Evolutionary conservation across 1,139 yeast genomes (phyloP).

Genomic region (Protomyces pachydermus): DNA sequence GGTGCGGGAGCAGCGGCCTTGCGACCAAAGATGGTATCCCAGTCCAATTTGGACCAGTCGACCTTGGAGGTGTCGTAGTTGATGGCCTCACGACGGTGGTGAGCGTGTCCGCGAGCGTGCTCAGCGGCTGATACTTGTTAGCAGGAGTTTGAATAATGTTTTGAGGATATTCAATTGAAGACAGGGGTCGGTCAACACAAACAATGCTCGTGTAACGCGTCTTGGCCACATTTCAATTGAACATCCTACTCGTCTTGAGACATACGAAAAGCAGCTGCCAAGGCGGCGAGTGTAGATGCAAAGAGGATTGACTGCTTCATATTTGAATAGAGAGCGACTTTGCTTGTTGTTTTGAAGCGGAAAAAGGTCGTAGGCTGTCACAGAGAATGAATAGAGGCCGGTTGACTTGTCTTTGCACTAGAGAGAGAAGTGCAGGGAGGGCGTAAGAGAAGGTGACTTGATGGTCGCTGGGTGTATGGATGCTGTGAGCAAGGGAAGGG

Average conservation of each 20-base stretch:
- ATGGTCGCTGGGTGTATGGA: background rate
- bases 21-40: conserved; percentile 19
- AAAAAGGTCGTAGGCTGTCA: too few species aligned
- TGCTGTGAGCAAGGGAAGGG: background rate
- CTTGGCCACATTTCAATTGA: background rate
- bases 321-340: background rate
- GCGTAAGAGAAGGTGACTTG: background rate
- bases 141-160: background rate
- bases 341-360: too few species aligned
- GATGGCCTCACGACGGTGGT: conserved; percentile 9
- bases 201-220: background rate
- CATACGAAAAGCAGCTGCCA: background rate
- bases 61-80: conserved; percentile 13
- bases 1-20: conserved; percentile 11
- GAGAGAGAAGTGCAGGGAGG: background rate
- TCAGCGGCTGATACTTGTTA: conserved; percentile 7
- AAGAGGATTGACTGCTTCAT: background rate
- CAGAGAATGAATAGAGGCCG: too few species aligned
- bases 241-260: background rate
- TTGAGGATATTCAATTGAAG: background rate
- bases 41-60: conserved; percentile 17
- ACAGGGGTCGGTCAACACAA: background rate
- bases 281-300: background rate
- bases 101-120: conserved; percentile 20
- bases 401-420: background rate